Conservation (phyloP, 2,329 filamentous ascomycete genomes). For the Diaporthe citri region DNA sequence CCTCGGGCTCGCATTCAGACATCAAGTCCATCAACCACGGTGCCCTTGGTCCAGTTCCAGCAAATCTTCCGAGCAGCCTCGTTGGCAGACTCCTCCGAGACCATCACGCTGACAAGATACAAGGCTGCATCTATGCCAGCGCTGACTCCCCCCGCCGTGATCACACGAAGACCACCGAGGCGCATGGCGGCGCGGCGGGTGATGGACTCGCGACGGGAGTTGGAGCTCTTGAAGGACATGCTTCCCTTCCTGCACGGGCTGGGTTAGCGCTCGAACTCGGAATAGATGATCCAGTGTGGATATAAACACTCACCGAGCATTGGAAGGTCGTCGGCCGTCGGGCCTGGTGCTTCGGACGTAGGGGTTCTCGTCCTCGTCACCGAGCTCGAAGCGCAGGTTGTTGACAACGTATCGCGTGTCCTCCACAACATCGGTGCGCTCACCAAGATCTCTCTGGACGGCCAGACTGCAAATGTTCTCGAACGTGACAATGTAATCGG, state of each 20-base stretch:
- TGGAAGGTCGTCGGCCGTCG: conserved; percentile 72
- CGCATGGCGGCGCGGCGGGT: conserved; percentile 82
- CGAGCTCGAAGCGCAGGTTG: conserved; percentile 88
- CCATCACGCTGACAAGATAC: conserved; percentile 87
- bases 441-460: conserved; percentile 75
- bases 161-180: conserved; percentile 76
- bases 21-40: conserved; percentile 87
- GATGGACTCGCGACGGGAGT: conserved; percentile 82
- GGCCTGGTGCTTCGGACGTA: conserved; percentile 81
- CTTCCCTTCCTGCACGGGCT: conserved; percentile 77
- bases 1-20: conserved; percentile 64
- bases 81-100: conserved; percentile 80
- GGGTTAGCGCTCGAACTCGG: conserved; percentile 5
- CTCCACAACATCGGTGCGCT: conserved; percentile 86
- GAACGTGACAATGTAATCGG: conserved; percentile 82
- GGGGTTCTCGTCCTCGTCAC: conserved; percentile 84
- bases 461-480: conserved; percentile 85
- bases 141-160: conserved; percentile 84
- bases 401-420: conserved; percentile 88
- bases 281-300: not conserved
- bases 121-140: conserved; percentile 86
- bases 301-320: conserved; percentile 64
- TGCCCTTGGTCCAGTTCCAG: conserved; percentile 87
- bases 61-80: conserved; percentile 83
- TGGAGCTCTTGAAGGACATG: conserved; percentile 82